Percentiles rank a stretch among this genome's conserved stretches.
These are phyloP conservation scores for Xylaria arbuscula DNA, from an alignment of 2,329 filamentous ascomycete genomes.

Conservation along the genomic window DNA sequence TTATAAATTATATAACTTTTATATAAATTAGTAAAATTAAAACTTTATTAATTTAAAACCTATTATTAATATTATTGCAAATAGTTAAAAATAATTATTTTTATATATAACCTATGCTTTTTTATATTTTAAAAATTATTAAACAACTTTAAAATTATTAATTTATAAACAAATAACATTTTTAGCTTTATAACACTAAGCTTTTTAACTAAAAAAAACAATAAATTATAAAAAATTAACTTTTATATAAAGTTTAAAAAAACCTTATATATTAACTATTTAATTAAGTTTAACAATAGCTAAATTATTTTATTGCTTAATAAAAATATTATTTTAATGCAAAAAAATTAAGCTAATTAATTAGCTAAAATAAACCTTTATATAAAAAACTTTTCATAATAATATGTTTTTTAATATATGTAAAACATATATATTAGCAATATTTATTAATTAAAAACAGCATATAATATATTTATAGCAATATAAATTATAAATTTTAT, in stretches of 20 bases:
- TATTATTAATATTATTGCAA: background rate
- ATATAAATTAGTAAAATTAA: no score
- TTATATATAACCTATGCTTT: conserved; percentile 3
- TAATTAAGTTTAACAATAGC: background rate
- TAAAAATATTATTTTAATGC: background rate
- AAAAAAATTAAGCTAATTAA: background rate
- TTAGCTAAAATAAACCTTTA: background rate
- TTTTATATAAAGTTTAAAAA: conserved; percentile 1
- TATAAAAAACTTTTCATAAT: background rate
- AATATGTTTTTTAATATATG: background rate
- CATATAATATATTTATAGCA: no score
- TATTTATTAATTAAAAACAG: no score
- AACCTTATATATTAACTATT: background rate
- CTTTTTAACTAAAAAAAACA: background rate
- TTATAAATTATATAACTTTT: no score
- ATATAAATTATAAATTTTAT: background rate
- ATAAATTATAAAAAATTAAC: background rate
- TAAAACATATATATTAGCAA: no score
- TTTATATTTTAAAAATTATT: background rate
- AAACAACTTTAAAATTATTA: conserved; percentile 1
- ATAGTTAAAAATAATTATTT: conserved; percentile 6
- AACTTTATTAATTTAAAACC: no score
- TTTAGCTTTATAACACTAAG: conserved; percentile 1
- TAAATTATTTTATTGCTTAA: background rate
- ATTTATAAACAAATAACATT: conserved; percentile 1